Evolutionary conservation across 2,329 filamentous ascomycete species (phyloP), one percentile per base, ranked within the genome.

Genomic region (Hymenotorrendiella dingleyae): DNA sequence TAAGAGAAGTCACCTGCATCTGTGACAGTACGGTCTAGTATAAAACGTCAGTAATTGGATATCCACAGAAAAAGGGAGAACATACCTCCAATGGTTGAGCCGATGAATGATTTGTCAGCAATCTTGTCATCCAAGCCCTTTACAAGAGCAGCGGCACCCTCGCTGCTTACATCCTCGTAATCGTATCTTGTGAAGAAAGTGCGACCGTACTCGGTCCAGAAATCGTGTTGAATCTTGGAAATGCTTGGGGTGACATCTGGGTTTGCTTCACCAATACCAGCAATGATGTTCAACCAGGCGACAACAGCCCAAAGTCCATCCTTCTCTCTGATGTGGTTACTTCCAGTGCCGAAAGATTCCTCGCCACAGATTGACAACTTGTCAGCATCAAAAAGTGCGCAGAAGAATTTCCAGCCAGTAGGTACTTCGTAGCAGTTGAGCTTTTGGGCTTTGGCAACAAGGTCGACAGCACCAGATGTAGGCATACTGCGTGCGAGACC

Each of bases 131-230:
- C 76, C 60, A 98, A 75, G 59, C 87, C 82, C 43, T 79, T 82
- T 34, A 95, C 84, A 46, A 98, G 82, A 71, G 94, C 91, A 71
- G 85, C 86, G 50, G 93, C 93, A 29, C 86, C 90, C 7, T 91
- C 88, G 35, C 82, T 84, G 70, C 95, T 89, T 53, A 94, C 89
- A 56, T 94, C 80, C 70, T 98, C 93, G 69, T 95, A 98, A 69
- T 98, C 93, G 69, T 97, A 97, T 52, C 93, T 87, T 32, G 93
- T 98, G 78, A 98, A 98, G 76, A 97, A 98, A 23, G 90, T 96
- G 46, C 93, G 89, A 60, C 93, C 93, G 66, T 98, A 98, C 44
- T 80, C 86, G 60, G 79, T 78, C 93, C 93, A 98, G 78, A 98
- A 97, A 64, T 96, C 88, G 59, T 88, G 81, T 71, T 98, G 93